Evolutionary conservation across 2,329 filamentous ascomycete species (phyloP), one percentile per base, ranked within the genome.

Genomic region (Fusarium succisae): DNA sequence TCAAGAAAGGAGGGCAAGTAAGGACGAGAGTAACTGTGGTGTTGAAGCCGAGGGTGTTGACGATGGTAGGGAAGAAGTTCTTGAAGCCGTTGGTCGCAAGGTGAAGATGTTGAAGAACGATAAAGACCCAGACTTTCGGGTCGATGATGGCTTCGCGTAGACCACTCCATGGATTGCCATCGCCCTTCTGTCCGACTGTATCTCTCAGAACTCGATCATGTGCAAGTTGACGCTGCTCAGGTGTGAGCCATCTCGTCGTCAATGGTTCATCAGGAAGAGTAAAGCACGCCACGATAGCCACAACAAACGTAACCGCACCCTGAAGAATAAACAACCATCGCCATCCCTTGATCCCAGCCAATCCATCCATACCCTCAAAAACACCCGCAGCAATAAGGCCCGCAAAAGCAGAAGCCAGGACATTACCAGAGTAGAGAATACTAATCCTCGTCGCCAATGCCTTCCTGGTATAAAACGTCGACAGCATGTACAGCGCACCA

Each of bases 401-500:
- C 0, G 83, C 82, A 59, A 86, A 86, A 3, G 83, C 81, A 12
- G 78, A 81, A 7, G 81, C 79, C 14, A 82, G 65, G 22, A 82
- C 78, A 22, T 81, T 82, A 5, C 83, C 83, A 0, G 84, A 81
- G 67, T 87, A 87, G 3, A 87, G 79, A 63, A 86, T 83, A 5
- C 84, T 82, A 14, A 86, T 83, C 47, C 84, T 80, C 4, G 82
- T 78, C n/a, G 82, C 80, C 32, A 86, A 75, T 72, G 86, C 84
- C 73, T 87, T 86, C 38, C 86, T 82, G 6, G 86, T 89, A 78
- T 90, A 90, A 80, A 87, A 90, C 43, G 87, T 85, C 4, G 85
- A 86, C 8, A 90, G 81, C 58, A 88, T 83, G 57, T 80, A 81
- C 5, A 81, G 64, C 13, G 77, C 81, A 50, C 82, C 80, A 1